Base-by-base conservation (phyloP, 495 filamentous ascomycete genomes). In the Xanthoparmelia taractica region DNA sequence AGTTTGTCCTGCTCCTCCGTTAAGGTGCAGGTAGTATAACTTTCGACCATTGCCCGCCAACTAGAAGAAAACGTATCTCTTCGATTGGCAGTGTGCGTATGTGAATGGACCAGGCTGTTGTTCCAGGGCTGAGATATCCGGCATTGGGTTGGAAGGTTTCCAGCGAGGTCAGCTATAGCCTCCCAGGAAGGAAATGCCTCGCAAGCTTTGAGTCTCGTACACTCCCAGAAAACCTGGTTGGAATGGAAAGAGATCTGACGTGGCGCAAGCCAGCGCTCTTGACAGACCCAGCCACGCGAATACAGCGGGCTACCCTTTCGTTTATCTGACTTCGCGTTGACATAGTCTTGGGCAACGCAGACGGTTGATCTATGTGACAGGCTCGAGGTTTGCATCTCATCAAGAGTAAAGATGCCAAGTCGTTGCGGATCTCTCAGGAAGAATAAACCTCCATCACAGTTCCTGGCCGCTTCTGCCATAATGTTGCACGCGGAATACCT, bases 161-260 rank as follows among this genome's bases (percentile, higher is more conserved):
- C 33, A 37, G 13, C 55, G 1, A 37, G 20, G 17, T 36, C n/a
- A n/a, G 20, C 13, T 10, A 23, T 25, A 40, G 63, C 31, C 52
- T 34, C 41, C 15, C 54, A 58, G 41, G 23, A 29, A 2, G 68
- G 70, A 55, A 59, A 71, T 37, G 57, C 66, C 47, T 76, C 74
- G 55, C 72, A 75, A 23, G 67, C 68, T 10, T 69, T 61, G 15
- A 56, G 36, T 6, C 66, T 56, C 12, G 60, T 31, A 59, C 74
- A 76, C 58, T 73, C 72, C 71, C 72, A 76, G 2, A 73, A 63
- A 4, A 76, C 20, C 57, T 74, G 70, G 8, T 65, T 63, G 1
- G 61, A 36, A 8, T 67, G 66, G 43, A 71, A 75, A 25, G 71
- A 61, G 10, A 76, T 65, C 1, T 64, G 68, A 5, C 74, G 45